Evolutionary conservation across 257 asterid genomes (phyloP), one percentile per base, ranked within the genome.

Genomic region (Solanum etuberosum): DNA sequence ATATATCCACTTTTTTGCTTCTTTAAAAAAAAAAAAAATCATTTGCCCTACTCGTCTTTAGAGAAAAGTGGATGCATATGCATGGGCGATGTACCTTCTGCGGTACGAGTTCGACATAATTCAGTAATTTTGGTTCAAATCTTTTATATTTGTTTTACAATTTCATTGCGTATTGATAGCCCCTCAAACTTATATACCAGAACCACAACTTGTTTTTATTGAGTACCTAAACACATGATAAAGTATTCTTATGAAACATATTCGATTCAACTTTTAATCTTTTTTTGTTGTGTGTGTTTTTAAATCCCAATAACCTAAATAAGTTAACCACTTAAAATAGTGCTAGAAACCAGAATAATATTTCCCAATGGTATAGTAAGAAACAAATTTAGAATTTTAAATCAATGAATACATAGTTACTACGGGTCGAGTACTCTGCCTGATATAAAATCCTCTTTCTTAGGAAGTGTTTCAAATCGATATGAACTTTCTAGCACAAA

Each of bases 401-500:
- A 20, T 7, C 63, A 54, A 20, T 20, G 25, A 54, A 20, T 54
- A 7, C 25, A 20, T 20, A 7, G 11, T 54, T 25, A 1, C 1
- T 3, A 57, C 2, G 0, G 13, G 6, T 57, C 13, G 5, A 57
- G 2, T n/a, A n/a, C n/a, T 57, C 27, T 3, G 4, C 27, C 67
- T 57, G 67, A 21, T 57, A 4, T 57, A 21, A 57, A 57, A 21
- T 21, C 27, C 1, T 57, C 6, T 57, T 57, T 57, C 0, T 57
- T 21, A 21, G 0, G 11, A 0, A 57, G 12, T 11, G 27, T 8
- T 57, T 8, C 12, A 1, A 57, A 57, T 21, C 1, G 21, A 21
- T 57, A 21, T 57, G 1, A 21, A 21, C 1, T 0, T 57, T 57
- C 2, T 21, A 0, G 0, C 0, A 5, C 0, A 21, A 57, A 21